phyloP scores from a whole-genome alignment of 495 filamentous ascomycete species.

The Hypoxylon rickii region DNA sequence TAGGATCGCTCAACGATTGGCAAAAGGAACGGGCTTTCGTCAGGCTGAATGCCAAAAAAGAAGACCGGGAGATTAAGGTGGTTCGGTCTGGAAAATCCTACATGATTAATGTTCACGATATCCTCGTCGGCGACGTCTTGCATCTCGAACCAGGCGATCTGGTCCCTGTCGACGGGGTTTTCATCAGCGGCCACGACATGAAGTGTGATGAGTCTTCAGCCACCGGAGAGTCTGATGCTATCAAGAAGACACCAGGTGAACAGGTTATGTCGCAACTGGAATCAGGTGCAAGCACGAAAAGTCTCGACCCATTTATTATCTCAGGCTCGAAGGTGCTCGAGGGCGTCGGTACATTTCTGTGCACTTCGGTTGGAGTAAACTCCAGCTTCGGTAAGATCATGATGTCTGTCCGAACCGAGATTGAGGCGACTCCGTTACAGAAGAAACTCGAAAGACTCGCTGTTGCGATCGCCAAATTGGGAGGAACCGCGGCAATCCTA shows the following conservation, averaged over 20 bases:
- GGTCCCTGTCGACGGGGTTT: slow-evolving; percentile 79
- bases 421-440: slow-evolving; percentile 77
- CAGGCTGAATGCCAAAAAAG: slow-evolving; percentile 72
- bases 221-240: slow-evolving; percentile 73
- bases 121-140: slow-evolving; percentile 84
- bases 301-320: slow-evolving; percentile 78
- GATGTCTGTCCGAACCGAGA: slow-evolving; percentile 79
- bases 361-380: slow-evolving; percentile 74
- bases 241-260: slow-evolving; percentile 63
- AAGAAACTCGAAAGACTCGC: slow-evolving; percentile 76
- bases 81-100: slow-evolving; percentile 74
- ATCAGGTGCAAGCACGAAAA: slow-evolving; percentile 52
- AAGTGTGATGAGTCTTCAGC: slow-evolving; percentile 81
- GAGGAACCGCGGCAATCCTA: slow-evolving; percentile 68
- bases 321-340: slow-evolving; percentile 81
- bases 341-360: slow-evolving; percentile 78
- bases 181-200: slow-evolving; percentile 71
- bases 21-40: slow-evolving; percentile 75
- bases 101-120: slow-evolving; percentile 79
- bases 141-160: slow-evolving; percentile 87
- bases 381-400: slow-evolving; percentile 79
- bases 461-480: slow-evolving; percentile 77
- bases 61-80: slow-evolving; percentile 72
- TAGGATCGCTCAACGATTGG: slow-evolving; percentile 72
- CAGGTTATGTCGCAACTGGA: slow-evolving; percentile 69